Evolutionary conservation across 2,329 filamentous ascomycete genomes (phyloP), one percentile per base, ranked within the genome.

Genomic region (Cyphellophora europaea): DNA sequence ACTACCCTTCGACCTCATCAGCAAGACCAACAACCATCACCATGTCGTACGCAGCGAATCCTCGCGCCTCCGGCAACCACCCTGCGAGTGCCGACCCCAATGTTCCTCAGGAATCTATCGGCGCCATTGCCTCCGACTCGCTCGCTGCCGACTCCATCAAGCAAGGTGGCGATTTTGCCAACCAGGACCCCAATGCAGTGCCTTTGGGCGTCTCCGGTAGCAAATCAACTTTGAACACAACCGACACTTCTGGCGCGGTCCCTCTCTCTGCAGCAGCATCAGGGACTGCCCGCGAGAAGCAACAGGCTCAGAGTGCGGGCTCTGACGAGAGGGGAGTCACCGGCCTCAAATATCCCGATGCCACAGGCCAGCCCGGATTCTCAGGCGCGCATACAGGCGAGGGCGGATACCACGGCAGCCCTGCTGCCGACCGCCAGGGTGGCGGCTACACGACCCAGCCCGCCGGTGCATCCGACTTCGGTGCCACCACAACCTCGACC

Each of bases 71-170:
- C 40, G 72, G 65, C 30, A 66, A 54, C 30, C 71, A 74, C 51
- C 63, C 67, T 34, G 51, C 55, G 40, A 8, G n/a, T n/a, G n/a
- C 8, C n/a, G 21, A 25, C 21, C 21, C 21, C n/a, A 54, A 62
- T 29, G 70, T 74, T 17, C 70, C 67, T 39, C 54, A 63, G 11
- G 84, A 91, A 56, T 62, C 68, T 11, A 63, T 79, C 4, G 85
- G 85, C 34, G 50, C 66, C 16, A 69, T 89, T 2, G 61, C 71
- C 29, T 63, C 70, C 11, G 82, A 81, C 58, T 89, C 82, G 5
- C 75, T 93, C 4, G 85, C 85, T 8, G 79, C 76, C 39, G 79
- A 89, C 51, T 91, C 83, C 0, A 59, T 75, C 40, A 61, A 66
- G 30, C 47, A 63, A 14, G 69, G 69, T 38, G 82, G 81, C 44